phyloP scores from a whole-genome alignment of 176 grass and related monocot species.

The Zoysia pacifica region DNA sequence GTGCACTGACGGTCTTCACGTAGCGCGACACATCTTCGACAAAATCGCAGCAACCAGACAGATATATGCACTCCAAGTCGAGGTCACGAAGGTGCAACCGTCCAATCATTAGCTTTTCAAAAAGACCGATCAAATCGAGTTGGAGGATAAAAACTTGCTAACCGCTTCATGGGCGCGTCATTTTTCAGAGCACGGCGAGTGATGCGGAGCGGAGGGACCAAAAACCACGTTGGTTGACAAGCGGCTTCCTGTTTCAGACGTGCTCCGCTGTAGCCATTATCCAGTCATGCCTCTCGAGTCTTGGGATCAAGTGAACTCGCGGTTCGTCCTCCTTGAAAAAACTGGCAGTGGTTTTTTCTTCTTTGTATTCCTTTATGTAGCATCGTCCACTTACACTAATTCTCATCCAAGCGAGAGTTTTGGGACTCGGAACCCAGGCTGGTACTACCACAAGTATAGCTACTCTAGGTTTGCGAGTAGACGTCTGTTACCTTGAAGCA shows the following conservation, averaged over 20 bases:
- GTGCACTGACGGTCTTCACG: slow-evolving; percentile 16
- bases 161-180: background rate
- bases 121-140: slow-evolving; percentile 4
- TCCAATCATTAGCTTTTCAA: slow-evolving; percentile 12
- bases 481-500: background rate
- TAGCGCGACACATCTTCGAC: slow-evolving; percentile 32
- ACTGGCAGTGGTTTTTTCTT: too few species aligned
- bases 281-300: background rate
- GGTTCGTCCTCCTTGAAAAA: too few species aligned
- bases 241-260: background rate
- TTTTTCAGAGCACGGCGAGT: background rate
- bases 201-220: background rate
- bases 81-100: background rate
- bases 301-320: background rate
- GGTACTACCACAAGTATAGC: too few species aligned
- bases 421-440: too few species aligned
- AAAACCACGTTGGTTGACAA: background rate
- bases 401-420: too few species aligned
- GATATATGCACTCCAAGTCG: background rate
- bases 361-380: background rate
- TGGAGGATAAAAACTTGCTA: background rate
- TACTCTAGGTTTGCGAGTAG: too few species aligned
- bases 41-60: background rate
- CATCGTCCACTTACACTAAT: background rate
- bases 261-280: background rate